Percentiles rank a stretch among this genome's conserved stretches.
Conservation (phyloP, 2,329 filamentous ascomycete species). For the Podosphaera xanthii region DNA sequence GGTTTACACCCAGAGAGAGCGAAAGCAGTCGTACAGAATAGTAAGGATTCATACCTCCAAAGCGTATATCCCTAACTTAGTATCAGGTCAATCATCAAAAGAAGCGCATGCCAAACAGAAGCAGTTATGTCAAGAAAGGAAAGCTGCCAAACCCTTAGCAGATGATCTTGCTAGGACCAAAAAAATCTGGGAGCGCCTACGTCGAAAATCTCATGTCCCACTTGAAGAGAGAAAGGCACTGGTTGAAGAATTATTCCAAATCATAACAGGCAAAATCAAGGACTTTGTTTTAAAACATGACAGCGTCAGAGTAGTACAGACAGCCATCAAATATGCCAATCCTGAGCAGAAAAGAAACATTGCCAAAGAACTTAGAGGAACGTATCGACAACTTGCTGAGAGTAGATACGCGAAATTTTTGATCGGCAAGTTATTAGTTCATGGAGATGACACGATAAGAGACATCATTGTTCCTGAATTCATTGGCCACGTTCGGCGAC, state of each 20-base stretch:
- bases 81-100: slow-evolving; percentile 39
- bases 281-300: slow-evolving; percentile 98
- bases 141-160: slow-evolving; percentile 77
- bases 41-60: slow-evolving; percentile 5
- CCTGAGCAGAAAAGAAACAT: slow-evolving; percentile 68
- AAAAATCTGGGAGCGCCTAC: slow-evolving; percentile 88
- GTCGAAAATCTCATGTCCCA: slow-evolving; percentile 80
- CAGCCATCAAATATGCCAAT: slow-evolving; percentile 86
- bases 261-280: slow-evolving; percentile 75
- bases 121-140: slow-evolving; percentile 66
- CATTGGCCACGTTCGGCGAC: slow-evolving; percentile 72
- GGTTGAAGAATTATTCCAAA: slow-evolving; percentile 71
- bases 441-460: slow-evolving; percentile 67
- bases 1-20: slow-evolving; percentile 16
- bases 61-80: slow-evolving; percentile 3
- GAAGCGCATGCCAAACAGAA: slow-evolving; percentile 92
- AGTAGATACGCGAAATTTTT: slow-evolving; percentile 95
- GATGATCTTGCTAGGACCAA: slow-evolving; percentile 76
- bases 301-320: slow-evolving; percentile 87
- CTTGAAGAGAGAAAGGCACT: slow-evolving; percentile 71
- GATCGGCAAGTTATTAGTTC: slow-evolving; percentile 85
- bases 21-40: slow-evolving; percentile 13
- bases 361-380: slow-evolving; percentile 63
- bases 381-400: slow-evolving; percentile 67
- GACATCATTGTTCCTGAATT: slow-evolving; percentile 85